Percentiles rank a stretch among this genome's conserved stretches.
Evolutionary conservation across 495 filamentous ascomycete genomes (phyloP).

Genomic region (Aspergillus sparsus): DNA sequence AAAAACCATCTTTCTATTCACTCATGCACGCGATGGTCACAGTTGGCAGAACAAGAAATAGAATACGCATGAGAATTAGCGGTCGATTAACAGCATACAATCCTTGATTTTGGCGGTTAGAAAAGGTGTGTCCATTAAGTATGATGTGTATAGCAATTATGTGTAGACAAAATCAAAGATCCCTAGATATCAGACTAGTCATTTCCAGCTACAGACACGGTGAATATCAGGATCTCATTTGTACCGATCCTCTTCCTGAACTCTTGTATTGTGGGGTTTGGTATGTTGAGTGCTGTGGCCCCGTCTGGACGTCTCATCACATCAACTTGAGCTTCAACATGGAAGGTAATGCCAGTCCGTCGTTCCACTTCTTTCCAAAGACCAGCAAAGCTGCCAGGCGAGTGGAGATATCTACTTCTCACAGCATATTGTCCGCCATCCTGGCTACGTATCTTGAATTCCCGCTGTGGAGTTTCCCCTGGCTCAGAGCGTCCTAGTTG

Average conservation of each 20-base stretch:
- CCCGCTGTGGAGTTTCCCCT: neutral
- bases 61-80: neutral
- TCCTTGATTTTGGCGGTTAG: neutral
- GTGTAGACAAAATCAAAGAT: neutral
- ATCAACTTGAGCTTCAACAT: neutral
- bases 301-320: neutral
- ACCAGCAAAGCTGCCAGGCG: neutral
- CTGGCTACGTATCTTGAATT: neutral
- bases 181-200: neutral
- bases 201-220: neutral
- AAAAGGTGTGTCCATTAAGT: neutral
- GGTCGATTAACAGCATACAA: neutral
- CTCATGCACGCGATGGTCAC: neutral
- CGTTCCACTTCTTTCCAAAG: neutral
- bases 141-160: neutral
- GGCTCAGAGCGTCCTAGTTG: neutral
- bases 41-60: neutral
- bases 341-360: neutral
- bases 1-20: neutral
- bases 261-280: neutral
- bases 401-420: neutral
- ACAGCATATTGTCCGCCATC: neutral
- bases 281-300: neutral
- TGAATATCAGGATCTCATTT: neutral
- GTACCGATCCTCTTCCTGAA: neutral